phyloP scores from a whole-genome alignment of 2,329 filamentous ascomycete species.

The Coniella lustricola region DNA sequence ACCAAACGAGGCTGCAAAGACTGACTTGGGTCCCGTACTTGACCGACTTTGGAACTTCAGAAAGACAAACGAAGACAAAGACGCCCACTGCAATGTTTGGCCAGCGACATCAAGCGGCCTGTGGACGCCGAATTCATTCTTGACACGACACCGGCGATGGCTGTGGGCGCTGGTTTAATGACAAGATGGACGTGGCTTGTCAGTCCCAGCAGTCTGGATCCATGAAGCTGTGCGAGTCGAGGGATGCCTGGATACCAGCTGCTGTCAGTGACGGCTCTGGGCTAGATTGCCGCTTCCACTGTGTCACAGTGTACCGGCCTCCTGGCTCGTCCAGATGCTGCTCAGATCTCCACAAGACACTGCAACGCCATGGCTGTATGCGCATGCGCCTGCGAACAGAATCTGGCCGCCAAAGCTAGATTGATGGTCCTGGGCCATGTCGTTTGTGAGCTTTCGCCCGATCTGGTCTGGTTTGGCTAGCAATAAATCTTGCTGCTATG shows the following conservation, averaged over 20 bases:
- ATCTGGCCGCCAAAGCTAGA: neutral
- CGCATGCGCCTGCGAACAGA: neutral
- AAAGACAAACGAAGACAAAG: no score
- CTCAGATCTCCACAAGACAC: neutral
- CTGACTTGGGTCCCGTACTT: neutral
- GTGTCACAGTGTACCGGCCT: conserved; percentile 4
- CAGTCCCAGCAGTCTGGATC: neutral
- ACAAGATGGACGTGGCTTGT: neutral
- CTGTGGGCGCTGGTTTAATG: neutral
- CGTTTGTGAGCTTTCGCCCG: conserved; percentile 6
- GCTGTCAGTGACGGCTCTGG: neutral
- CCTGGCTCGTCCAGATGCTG: neutral
- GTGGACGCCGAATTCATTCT: no score
- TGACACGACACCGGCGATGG: no score
- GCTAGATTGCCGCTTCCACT: conserved; percentile 7
- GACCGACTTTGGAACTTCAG: no score
- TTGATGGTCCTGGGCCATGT: neutral
- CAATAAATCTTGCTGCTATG: neutral
- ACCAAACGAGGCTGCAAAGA: no score
- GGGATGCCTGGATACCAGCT: neutral
- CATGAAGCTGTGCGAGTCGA: neutral
- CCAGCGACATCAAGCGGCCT: no score
- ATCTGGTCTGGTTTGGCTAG: neutral
- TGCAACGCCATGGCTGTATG: neutral
- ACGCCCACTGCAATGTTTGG: no score